Base-by-base conservation (phyloP, 164 flowering plant species). In the Aristolochia contorta region DNA sequence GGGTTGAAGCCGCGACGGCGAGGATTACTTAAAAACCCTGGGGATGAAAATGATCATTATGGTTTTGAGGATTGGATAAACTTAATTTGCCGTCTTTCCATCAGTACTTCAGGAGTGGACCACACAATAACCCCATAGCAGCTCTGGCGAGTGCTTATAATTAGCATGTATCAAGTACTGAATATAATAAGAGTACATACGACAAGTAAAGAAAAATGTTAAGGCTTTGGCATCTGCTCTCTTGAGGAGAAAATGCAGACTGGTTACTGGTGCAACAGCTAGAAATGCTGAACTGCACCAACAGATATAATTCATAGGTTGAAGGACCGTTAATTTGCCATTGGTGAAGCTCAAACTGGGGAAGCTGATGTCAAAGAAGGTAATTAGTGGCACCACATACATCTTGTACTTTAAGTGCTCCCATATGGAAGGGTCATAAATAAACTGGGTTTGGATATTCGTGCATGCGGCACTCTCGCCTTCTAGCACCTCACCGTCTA, bases 181-280 rank as follows among this genome's bases (percentile, higher is more conserved):
- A 85, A 59, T 92, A 84, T 76, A 84, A n/a, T n/a, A 80, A 67
- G 82, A 79, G 14, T 87, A 89, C 48, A 87, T 87, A 73, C 82
- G 82, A 43, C 98, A 92, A 71, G 96, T 89, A 64, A 87, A 80
- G 82, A 87, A 70, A 75, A 92, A 92, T 79, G 89, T 95, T n/a
- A 84, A 84, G 72, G 86, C 88, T 51, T 68, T 92, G 63, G 96
- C 96, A 58, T 65, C 79, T 66, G 91, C 89, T 48, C 67, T 92
- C 74, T 53, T 85, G 56, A 82, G 81, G 54, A 80, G 84, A 68
- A 82, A 82, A 52, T 92, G 93, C 76, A 79, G 72, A 66, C 72
- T 92, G 70, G 89, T 92, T 52, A 89, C 98, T 65, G 91, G 91
- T 23, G 98, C 96, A 54, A 89, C 96, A 12, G 96, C n/a, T n/a